These are phyloP conservation scores for Phlebiopsis gigantea DNA, from an alignment of 768 basidiomycete species.

Conservation along the genomic window DNA sequence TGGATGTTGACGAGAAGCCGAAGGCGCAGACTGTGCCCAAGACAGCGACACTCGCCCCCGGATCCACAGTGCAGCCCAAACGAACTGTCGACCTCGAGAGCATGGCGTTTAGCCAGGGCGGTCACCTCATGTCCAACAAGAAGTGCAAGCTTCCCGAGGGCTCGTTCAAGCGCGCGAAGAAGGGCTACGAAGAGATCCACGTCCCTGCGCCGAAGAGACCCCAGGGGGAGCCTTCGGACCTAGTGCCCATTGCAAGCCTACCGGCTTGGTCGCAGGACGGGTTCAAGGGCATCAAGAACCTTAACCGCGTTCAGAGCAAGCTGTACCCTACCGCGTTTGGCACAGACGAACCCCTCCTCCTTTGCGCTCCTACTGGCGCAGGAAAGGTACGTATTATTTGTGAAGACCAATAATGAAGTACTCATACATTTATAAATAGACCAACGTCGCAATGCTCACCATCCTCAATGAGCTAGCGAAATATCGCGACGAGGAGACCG, in stretches of 20 bases:
- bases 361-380: slow-evolving; percentile 97
- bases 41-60: slow-evolving; percentile 83
- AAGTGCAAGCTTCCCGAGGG: slow-evolving; percentile 97
- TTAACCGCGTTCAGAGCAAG: slow-evolving; percentile 93
- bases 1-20: slow-evolving; percentile 71
- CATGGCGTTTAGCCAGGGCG: slow-evolving; percentile 96
- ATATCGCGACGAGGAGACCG: slow-evolving; percentile 77
- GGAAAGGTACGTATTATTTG: slow-evolving; percentile 70
- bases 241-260: slow-evolving; percentile 65
- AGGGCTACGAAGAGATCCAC: slow-evolving; percentile 97
- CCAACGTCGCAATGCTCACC: slow-evolving; percentile 95
- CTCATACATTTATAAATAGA: slow-evolving; percentile 43
- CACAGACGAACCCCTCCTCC: slow-evolving; percentile 88
- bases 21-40: slow-evolving; percentile 51
- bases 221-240: slow-evolving; percentile 48
- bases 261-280: slow-evolving; percentile 87
- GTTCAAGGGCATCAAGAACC: slow-evolving; percentile 67
- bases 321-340: slow-evolving; percentile 91
- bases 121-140: slow-evolving; percentile 97
- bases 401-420: neutral
- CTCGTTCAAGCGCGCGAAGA: slow-evolving; percentile 93
- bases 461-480: slow-evolving; percentile 89
- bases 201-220: slow-evolving; percentile 88
- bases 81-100: slow-evolving; percentile 82
- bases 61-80: slow-evolving; percentile 83